Evolutionary conservation across 768 basidiomycete genomes (phyloP).

Genomic region (Pleurotus giganteus): DNA sequence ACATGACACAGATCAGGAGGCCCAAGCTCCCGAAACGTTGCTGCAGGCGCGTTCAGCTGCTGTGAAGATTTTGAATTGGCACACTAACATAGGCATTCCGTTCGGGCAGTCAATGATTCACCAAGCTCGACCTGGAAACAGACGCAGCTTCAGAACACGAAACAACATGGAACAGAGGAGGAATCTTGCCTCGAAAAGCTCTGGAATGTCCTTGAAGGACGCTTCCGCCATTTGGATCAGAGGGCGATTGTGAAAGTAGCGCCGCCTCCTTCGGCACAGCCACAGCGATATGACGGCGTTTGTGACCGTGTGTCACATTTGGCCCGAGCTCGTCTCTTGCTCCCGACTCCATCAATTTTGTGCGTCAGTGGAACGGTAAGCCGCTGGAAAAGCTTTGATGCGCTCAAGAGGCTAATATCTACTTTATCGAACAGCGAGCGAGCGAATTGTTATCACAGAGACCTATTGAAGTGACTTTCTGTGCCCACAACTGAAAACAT

Average conservation of each 20-base stretch:
- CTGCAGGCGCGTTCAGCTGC: slow-evolving; percentile 37
- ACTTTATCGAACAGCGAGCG: too few relatives aligned
- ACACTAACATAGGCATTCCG: slow-evolving; percentile 83
- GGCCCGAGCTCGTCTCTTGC: too few relatives aligned
- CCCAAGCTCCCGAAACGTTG: slow-evolving; percentile 94
- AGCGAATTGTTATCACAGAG: too few relatives aligned
- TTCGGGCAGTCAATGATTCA: slow-evolving; percentile 84
- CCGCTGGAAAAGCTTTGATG: too few relatives aligned
- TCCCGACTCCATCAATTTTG: too few relatives aligned
- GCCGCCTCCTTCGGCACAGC: not conserved
- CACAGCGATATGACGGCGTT: not conserved
- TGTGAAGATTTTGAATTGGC: slow-evolving; percentile 3
- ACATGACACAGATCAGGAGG: slow-evolving; percentile 97
- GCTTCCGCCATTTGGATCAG: slow-evolving; percentile 53
- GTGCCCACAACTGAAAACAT: too few relatives aligned
- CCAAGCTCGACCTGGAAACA: slow-evolving; percentile 74
- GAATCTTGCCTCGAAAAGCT: slow-evolving; percentile 84
- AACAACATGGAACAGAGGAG: not conserved
- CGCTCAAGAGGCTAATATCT: too few relatives aligned
- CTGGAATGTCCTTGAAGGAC: slow-evolving; percentile 90
- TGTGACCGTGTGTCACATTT: too few relatives aligned
- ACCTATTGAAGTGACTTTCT: too few relatives aligned
- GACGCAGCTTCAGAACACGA: not conserved
- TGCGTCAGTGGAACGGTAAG: too few relatives aligned
- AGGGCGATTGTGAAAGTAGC: not conserved